phyloP scores from a whole-genome alignment of 257 asterid species.

The Solanum chilense region DNA sequence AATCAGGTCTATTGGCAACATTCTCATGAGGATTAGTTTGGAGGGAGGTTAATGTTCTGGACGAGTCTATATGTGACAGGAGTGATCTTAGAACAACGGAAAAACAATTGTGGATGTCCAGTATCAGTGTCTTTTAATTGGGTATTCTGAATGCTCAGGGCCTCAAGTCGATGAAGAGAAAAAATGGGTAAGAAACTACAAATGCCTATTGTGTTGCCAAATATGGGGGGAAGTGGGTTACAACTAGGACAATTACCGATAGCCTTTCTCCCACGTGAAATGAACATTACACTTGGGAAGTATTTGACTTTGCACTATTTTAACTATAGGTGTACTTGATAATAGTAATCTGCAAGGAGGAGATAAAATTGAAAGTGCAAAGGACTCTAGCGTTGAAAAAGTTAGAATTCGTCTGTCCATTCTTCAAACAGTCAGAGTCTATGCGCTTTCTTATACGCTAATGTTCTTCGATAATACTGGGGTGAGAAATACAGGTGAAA shows the following conservation, averaged over 20 bases:
- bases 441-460: slow-evolving; percentile 47
- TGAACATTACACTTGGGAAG: slow-evolving; percentile 78
- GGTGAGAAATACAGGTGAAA: slow-evolving; percentile 66
- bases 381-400: slow-evolving; percentile 59
- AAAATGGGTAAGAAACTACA: slow-evolving; percentile 43
- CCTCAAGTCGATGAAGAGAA: slow-evolving; percentile 52
- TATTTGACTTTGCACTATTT: slow-evolving; percentile 57
- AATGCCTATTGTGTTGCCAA: slow-evolving; percentile 77
- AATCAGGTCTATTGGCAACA: slow-evolving; percentile 43
- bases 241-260: slow-evolving; percentile 58
- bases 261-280: slow-evolving; percentile 66
- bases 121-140: slow-evolving; percentile 57
- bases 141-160: slow-evolving; percentile 50
- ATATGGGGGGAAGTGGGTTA: slow-evolving; percentile 56
- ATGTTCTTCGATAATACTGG: slow-evolving; percentile 48
- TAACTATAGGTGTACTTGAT: slow-evolving; percentile 61
- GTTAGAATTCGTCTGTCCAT: slow-evolving; percentile 66
- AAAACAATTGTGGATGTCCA: slow-evolving; percentile 50
- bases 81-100: slow-evolving; percentile 64
- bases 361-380: slow-evolving; percentile 29
- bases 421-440: slow-evolving; percentile 54
- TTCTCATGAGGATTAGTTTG: slow-evolving; percentile 41
- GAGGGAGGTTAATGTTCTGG: slow-evolving; percentile 76
- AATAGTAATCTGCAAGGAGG: slow-evolving; percentile 49
- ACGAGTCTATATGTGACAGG: slow-evolving; percentile 52